These are phyloP conservation scores for Solanum chacoense DNA, from an alignment of 305 asterid genomes.

Conservation along the genomic window DNA sequence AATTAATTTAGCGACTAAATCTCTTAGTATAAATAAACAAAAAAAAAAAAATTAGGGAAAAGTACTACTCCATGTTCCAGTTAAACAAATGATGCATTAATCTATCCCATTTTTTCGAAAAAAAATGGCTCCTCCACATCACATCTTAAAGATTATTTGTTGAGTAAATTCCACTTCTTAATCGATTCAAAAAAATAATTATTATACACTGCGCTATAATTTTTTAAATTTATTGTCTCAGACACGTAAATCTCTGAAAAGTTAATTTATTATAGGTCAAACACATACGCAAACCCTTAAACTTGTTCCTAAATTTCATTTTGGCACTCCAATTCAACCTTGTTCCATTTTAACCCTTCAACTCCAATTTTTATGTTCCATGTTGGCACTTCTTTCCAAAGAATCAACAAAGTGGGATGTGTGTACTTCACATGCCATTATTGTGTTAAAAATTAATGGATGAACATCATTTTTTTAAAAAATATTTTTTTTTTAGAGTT, in stretches of 20 bases:
- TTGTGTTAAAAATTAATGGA: too few species aligned
- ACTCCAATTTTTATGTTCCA: too few species aligned
- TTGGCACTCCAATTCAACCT: too few species aligned
- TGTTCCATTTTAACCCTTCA: too few species aligned
- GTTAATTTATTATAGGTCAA: not conserved
- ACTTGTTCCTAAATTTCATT: too few species aligned
- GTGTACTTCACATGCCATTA: too few species aligned
- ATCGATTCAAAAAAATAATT: not conserved
- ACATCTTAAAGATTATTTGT: not conserved
- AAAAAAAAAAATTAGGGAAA: not conserved
- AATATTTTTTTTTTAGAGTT: too few species aligned
- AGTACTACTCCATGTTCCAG: not conserved
- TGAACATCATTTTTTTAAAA: too few species aligned
- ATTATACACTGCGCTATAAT: not conserved
- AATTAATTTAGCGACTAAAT: not conserved
- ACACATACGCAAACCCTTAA: too few species aligned
- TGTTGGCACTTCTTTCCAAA: too few species aligned
- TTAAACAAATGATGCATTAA: not conserved
- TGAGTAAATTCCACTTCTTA: not conserved
- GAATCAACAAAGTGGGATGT: too few species aligned
- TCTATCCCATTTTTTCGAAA: not conserved
- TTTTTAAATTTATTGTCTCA: not conserved
- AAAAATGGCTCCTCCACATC: not conserved
- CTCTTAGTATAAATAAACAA: not conserved
- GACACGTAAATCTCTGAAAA: not conserved